Evolutionary conservation across 2,329 filamentous ascomycete species (phyloP).

Genomic region (Phaeosphaeriaceae sp.): DNA sequence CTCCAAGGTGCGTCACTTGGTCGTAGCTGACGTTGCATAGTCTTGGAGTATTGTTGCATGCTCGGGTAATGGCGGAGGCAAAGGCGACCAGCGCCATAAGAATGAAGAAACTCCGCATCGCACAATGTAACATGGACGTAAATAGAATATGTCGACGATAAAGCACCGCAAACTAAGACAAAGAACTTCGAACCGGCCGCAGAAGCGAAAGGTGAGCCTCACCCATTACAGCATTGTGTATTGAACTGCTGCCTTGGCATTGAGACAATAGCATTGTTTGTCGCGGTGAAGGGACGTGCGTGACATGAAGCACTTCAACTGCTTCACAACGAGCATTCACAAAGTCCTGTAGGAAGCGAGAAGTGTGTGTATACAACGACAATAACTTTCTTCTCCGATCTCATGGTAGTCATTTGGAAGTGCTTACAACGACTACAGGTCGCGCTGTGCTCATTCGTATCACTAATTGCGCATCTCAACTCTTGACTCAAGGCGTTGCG

Average conservation of each 20-base stretch:
- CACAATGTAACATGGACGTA: not conserved
- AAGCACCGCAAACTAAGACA: not conserved
- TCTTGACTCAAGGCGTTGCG: not conserved
- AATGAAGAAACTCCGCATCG: not conserved
- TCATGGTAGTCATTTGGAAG: not conserved
- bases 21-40: constrained; percentile 73
- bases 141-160: not conserved
- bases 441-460: not conserved
- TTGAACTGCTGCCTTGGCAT: not conserved
- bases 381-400: not conserved
- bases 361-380: not conserved
- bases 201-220: not conserved
- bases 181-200: not conserved
- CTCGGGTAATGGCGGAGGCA: constrained; percentile 29
- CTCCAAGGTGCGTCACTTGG: constrained; percentile 76
- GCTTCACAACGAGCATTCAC: not conserved
- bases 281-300: not conserved
- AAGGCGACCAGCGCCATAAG: constrained; percentile 17
- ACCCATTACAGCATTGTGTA: not conserved
- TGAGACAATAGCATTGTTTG: not conserved
- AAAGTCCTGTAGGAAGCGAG: not conserved
- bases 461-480: not conserved
- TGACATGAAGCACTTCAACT: not conserved
- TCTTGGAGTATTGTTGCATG: constrained; percentile 79
- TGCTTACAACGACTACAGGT: not conserved